A percentile compares a stretch with the other conserved stretches of the same genome.
Conservation (phyloP, 192 early-diverging fungal species). For the Linnemannia exigua region DNA sequence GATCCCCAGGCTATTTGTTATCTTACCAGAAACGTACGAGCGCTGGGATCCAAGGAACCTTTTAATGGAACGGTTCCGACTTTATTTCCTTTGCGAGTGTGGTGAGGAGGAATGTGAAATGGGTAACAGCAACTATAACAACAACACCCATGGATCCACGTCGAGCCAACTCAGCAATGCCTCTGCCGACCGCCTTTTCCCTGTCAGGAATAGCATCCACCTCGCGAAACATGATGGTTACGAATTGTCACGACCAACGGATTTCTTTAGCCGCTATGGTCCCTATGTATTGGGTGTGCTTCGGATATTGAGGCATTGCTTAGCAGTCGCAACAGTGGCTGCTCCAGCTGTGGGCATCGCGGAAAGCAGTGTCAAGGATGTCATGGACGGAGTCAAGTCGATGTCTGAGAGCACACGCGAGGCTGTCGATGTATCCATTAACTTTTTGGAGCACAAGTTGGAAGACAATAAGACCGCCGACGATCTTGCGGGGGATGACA, state of each 20-base stretch:
- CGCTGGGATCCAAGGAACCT: not conserved
- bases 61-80: not conserved
- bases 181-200: not conserved
- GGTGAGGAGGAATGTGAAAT: not conserved
- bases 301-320: not conserved
- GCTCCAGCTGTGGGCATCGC: not conserved
- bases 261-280: constrained; percentile 21
- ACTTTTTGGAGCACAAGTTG: constrained; percentile 7
- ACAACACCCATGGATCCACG: not conserved
- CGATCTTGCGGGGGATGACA: not conserved
- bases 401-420: not conserved
- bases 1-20: constrained; percentile 14
- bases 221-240: constrained; percentile 22
- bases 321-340: not conserved
- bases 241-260: not conserved
- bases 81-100: constrained; percentile 27
- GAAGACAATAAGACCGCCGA: not conserved
- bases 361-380: not conserved
- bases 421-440: constrained; percentile 5
- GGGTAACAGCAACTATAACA: not conserved
- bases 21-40: constrained; percentile 2
- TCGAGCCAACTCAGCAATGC: not conserved
- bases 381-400: not conserved
- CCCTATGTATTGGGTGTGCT: constrained; percentile 20
- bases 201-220: not conserved